Evolutionary conservation across 257 asterid species (phyloP), one percentile per base, ranked within the genome.

Genomic region (Penstemon davidsonii): DNA sequence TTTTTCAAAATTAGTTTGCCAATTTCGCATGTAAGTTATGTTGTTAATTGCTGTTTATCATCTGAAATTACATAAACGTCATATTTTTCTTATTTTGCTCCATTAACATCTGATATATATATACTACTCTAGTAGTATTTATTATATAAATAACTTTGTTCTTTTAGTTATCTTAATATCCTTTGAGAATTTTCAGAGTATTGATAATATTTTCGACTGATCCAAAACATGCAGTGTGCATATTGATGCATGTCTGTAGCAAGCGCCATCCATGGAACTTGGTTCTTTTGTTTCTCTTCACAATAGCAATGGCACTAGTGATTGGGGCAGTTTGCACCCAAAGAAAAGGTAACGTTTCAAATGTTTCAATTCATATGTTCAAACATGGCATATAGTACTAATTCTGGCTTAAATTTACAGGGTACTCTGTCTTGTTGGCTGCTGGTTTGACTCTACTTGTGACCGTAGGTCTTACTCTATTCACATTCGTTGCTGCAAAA

Each of bases 181-280:
- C 25, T 38, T 3, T 13, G 52, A 60, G 41, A 7, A 37, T 59
- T 55, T 13, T 15, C 37, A 40, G 49, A 38, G 50, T 10, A 41
- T 5, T 50, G 33, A 43, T 60, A 47, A 64, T 25, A 53, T 54
- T 12, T n/a, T 52, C 43, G 18, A 8, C 42, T 54, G 68, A 18
- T 69, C 7, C 4, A 19, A 62, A 70, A 1, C 45, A 8, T 77
- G 76, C 87, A 86, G 96, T 82, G 60, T 62, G 76, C 69, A 45
- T 86, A 6, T 53, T 74, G 81, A 79, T 88, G 93, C 70, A 65
- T 55, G 65, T 57, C 62, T 70, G 67, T 11, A 78, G 80, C 68
- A 61, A 75, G 68, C 75, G 68, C 51, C 96, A 88, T 68, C 96
- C 96, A 19, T 86, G 88, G 96, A 88, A 88, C 81, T 82, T 77